Conservation (phyloP, 2,329 filamentous ascomycete genomes). For the Parastagonospora nodorum region DNA sequence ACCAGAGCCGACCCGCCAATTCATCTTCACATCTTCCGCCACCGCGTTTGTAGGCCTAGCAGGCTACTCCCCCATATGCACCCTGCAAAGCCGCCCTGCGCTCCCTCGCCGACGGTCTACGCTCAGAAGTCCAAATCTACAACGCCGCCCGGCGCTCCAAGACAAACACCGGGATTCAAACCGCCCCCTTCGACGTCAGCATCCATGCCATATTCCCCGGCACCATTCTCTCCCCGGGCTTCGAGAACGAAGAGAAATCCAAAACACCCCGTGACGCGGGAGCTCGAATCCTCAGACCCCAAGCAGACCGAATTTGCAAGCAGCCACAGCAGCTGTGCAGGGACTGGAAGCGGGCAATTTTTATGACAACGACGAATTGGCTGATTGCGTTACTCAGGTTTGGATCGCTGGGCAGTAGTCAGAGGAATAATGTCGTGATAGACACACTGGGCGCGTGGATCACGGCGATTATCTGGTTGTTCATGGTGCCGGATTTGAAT, state of each 20-base stretch:
- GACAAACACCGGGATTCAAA: slow-evolving; percentile 36
- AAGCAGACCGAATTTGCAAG: slow-evolving; percentile 77
- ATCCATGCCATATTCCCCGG: slow-evolving; percentile 84
- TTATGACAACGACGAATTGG: slow-evolving; percentile 76
- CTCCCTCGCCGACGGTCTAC: slow-evolving; percentile 79
- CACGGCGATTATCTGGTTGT: slow-evolving; percentile 59
- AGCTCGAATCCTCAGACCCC: slow-evolving; percentile 82
- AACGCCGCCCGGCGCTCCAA: slow-evolving; percentile 62
- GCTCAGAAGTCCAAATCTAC: slow-evolving; percentile 85
- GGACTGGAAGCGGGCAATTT: slow-evolving; percentile 83
- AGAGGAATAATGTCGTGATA: slow-evolving; percentile 57
- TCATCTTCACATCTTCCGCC: slow-evolving; percentile 85
- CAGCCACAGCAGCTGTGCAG: slow-evolving; percentile 70
- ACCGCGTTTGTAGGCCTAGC: slow-evolving; percentile 75
- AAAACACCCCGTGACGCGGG: slow-evolving; percentile 84
- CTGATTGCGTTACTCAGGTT: slow-evolving; percentile 75
- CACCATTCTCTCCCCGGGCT: slow-evolving; percentile 77
- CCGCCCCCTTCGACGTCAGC: slow-evolving; percentile 68
- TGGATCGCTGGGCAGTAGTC: slow-evolving; percentile 56
- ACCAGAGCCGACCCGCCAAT: slow-evolving; percentile 63
- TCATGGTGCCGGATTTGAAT: slow-evolving; percentile 63
- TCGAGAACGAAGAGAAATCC: slow-evolving; percentile 73
- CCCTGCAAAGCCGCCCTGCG: slow-evolving; percentile 86
- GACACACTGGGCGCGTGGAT: slow-evolving; percentile 63
- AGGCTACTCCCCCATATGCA: slow-evolving; percentile 82